phyloP scores from a whole-genome alignment of 2,329 filamentous ascomycete genomes.

The Passalora sequoiae region DNA sequence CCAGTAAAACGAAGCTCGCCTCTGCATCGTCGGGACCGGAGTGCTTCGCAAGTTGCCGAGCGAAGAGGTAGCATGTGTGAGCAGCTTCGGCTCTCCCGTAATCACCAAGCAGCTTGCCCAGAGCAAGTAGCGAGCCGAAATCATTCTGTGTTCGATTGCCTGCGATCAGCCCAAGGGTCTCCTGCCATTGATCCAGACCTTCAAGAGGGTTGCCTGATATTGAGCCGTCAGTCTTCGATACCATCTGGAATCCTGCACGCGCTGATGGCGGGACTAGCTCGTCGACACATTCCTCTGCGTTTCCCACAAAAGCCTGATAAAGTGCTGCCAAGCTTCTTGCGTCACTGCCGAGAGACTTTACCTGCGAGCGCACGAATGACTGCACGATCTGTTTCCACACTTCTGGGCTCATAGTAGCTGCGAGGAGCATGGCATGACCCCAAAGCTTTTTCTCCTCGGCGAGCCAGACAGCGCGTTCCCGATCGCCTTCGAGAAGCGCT shows the following conservation, averaged over 20 bases:
- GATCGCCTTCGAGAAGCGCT: conserved; percentile 70
- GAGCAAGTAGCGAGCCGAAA: conserved; percentile 66
- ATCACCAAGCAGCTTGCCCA: conserved; percentile 74
- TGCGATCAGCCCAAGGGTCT: conserved; percentile 78
- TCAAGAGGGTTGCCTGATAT: conserved; percentile 68
- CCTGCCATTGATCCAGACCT: conserved; percentile 88
- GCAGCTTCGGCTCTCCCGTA: conserved; percentile 89
- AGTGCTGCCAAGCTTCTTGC: conserved; percentile 85
- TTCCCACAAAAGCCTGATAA: conserved; percentile 91
- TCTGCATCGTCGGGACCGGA: conserved; percentile 77
- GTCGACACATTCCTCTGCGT: conserved; percentile 89
- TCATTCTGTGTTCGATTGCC: conserved; percentile 85
- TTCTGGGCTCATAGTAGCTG: conserved; percentile 66
- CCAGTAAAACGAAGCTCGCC: conserved; percentile 74
- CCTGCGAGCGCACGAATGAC: conserved; percentile 92
- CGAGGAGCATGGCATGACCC: conserved; percentile 92
- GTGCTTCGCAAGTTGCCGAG: conserved; percentile 64
- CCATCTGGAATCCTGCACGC: conserved; percentile 82
- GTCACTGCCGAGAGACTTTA: conserved; percentile 72
- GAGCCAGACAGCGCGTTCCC: conserved; percentile 87
- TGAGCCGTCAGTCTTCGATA: conserved; percentile 64
- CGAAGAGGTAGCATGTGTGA: conserved; percentile 90
- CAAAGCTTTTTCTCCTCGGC: conserved; percentile 90
- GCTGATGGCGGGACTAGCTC: conserved; percentile 92
- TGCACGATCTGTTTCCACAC: conserved; percentile 90